These are phyloP conservation scores for Trichophyton schoenleinii DNA, from an alignment of 2,329 filamentous ascomycete species.

Conservation along the genomic window DNA sequence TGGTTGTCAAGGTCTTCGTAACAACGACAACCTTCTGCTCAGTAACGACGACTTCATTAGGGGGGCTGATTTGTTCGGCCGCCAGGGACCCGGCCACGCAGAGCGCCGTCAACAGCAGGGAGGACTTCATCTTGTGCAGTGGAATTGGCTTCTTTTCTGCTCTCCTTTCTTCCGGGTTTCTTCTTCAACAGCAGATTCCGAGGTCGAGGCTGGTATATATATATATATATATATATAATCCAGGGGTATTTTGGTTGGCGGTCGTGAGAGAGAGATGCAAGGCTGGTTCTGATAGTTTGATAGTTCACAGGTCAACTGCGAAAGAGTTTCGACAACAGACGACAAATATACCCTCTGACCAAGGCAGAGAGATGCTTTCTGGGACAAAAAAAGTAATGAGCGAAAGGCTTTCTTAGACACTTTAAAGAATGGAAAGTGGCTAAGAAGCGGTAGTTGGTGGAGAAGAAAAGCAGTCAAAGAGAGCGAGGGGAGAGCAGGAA, in stretches of 20 bases:
- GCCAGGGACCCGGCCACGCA: slow-evolving; percentile 25
- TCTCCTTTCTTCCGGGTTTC: neutral
- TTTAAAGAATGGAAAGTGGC: slow-evolving; percentile 18
- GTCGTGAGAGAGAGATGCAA: neutral
- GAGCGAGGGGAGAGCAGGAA: slow-evolving; percentile 4
- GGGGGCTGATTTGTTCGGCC: too few species aligned
- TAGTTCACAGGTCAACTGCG: slow-evolving; percentile 23
- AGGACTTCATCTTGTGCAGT: slow-evolving; percentile 14
- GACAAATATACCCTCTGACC: slow-evolving; percentile 6
- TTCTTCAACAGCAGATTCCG: neutral
- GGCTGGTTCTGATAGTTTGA: neutral
- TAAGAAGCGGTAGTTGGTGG: slow-evolving; percentile 10
- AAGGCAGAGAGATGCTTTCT: slow-evolving; percentile 19
- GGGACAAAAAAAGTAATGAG: slow-evolving; percentile 7
- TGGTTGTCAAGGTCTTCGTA: slow-evolving; percentile 27
- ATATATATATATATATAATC: neutral
- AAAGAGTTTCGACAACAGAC: slow-evolving; percentile 2
- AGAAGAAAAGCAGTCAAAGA: neutral
- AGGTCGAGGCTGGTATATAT: neutral
- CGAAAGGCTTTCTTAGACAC: slow-evolving; percentile 14
- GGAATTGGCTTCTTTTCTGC: neutral
- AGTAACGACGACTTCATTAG: too few species aligned
- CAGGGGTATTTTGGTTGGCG: neutral
- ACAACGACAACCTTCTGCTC: slow-evolving; percentile 26
- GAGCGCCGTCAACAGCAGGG: slow-evolving; percentile 25